phyloP scores from a whole-genome alignment of 2,329 filamentous ascomycete species.

The Aurifilum marmelostoma region DNA sequence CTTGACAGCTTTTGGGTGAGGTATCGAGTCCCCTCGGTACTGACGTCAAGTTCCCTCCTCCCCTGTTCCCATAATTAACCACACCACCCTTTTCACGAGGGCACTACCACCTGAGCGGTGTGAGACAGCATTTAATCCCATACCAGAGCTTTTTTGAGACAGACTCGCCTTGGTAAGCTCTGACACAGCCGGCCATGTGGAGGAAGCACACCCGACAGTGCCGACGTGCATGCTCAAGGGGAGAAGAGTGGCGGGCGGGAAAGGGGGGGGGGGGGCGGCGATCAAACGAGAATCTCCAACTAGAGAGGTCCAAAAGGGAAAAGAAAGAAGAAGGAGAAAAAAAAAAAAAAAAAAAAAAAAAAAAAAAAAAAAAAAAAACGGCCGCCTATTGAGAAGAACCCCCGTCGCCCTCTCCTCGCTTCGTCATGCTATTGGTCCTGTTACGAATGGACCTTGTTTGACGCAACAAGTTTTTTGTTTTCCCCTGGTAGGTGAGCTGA shows the following conservation, averaged over 20 bases:
- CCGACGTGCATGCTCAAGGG: not conserved
- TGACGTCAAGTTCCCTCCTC: not conserved
- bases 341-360: too few species aligned
- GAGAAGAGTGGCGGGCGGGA: too few species aligned
- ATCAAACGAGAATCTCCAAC: not conserved
- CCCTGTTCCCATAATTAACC: not conserved
- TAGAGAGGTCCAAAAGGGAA: not conserved
- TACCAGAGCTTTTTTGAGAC: not conserved
- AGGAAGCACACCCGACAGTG: not conserved
- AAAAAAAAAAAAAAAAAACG: not conserved
- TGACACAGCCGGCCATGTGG: not conserved
- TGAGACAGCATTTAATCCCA: constrained; percentile 2
- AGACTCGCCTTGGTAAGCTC: constrained; percentile 6
- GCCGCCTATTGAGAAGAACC: not conserved
- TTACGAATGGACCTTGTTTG: not conserved
- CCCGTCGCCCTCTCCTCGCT: not conserved
- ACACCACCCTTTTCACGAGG: too few species aligned
- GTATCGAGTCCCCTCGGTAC: not conserved
- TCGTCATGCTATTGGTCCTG: not conserved
- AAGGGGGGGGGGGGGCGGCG: too few species aligned
- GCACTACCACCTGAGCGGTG: not conserved
- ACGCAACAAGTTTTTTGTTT: not conserved
- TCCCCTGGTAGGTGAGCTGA: constrained; percentile 2
- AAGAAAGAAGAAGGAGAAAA: too few species aligned
- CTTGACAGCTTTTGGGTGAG: not conserved